Evolutionary conservation across 192 early-diverging fungal genomes (phyloP), one percentile per base, ranked within the genome.

Genomic region (Chytriomyces sp.): DNA sequence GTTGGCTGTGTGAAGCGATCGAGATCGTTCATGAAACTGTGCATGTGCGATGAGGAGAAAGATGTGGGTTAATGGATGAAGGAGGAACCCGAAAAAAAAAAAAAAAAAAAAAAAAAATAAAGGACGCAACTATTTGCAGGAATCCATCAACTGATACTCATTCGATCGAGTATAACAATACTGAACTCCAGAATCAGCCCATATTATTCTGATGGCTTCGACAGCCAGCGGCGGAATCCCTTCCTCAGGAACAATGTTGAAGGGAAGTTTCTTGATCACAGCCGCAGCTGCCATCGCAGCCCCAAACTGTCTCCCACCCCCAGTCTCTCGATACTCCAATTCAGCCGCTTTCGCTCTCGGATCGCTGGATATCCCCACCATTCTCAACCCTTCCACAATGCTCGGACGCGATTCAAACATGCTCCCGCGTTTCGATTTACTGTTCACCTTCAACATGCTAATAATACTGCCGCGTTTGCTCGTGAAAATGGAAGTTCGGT

Each of bases 91-190:
- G 16, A 13, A 11, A 47, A 72, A 79, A 20, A 13, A 20, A 43
- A 9, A 18, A 45, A 16, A 18, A 26, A 18, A 13, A 11, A 47
- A 72, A 79, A 20, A 13, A 20, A 43, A 9, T 11, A 45, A 16
- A 18, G 5, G 16, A 44, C 47, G 67, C 49, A 70, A 83, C 82
- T 83, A 83, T 76, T 83, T 13, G 43, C 76, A 79, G 28, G 95
- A 97, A 82, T 98, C 96, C 82, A 96, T 97, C 43, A 98, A 83
- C 86, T 98, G 96, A 83, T 92, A 98, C 85, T 98, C 96, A 71
- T 92, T 86, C 2, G 91, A 89, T 69, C 96, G 87, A 23, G 80
- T 79, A 74, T 96, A 93, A 72, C 91, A 92, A 61, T 90, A 89
- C 75, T 90, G 89, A 60, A 97, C 93, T 50, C 92, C 94, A 48